Conservation (phyloP, 164 flowering plant genomes). For the Kalanchoe fedtschenkoi region DNA sequence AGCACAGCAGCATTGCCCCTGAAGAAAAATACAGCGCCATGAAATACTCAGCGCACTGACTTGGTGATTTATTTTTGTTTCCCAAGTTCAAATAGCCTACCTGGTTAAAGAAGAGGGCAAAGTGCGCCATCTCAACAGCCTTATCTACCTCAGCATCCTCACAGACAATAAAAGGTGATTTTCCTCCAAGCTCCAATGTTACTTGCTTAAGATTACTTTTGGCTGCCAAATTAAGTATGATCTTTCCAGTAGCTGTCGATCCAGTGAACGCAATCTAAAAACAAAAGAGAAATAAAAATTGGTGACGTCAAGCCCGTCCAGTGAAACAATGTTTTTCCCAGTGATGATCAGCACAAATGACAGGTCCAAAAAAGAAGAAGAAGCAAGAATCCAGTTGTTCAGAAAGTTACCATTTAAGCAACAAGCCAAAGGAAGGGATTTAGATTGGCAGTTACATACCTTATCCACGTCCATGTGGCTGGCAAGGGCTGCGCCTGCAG, state of each 20-base stretch:
- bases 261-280: conserved; percentile 51
- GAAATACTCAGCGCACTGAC: neutral
- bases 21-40: conserved; percentile 8
- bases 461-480: conserved; percentile 47
- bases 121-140: conserved; percentile 46
- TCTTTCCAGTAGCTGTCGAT: conserved; percentile 39
- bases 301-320: no score
- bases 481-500: conserved; percentile 41
- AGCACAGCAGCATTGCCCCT: conserved; percentile 68
- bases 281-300: neutral
- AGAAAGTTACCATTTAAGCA: no score
- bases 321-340: no score
- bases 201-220: conserved; percentile 39
- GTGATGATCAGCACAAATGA: no score
- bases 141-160: conserved; percentile 46
- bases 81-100: conserved; percentile 10
- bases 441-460: no score
- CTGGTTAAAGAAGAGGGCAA: conserved; percentile 46
- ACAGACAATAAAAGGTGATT: conserved; percentile 51
- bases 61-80: neutral
- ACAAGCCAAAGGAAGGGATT: no score
- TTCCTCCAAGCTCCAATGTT: conserved; percentile 48
- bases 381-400: no score
- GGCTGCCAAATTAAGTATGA: conserved; percentile 32
- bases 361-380: no score